Evolutionary conservation across 2,329 filamentous ascomycete species (phyloP), one percentile per base, ranked within the genome.

Genomic region (Sclerotinia trifoliorum): DNA sequence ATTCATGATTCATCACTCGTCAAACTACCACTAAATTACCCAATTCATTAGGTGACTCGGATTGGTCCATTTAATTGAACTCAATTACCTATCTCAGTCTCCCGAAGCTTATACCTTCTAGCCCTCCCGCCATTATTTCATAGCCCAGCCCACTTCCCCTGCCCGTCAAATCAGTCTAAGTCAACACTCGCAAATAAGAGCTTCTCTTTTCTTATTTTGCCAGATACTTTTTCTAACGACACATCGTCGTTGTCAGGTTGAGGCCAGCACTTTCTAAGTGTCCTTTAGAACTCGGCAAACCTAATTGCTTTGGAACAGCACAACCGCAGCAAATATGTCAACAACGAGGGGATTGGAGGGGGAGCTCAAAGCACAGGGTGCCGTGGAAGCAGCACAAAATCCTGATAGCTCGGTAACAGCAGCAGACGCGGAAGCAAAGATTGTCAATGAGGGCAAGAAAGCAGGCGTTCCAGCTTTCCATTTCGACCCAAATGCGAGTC

Each of bases 401-500:
- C 88, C 91, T 48, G 80, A 91, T 74, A 90, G 84, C 77, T 81
- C 80, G 56, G 85, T 93, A 72, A 86, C 87, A 51, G 83, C 92
- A 58, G 86, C 90, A 52, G 88, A 89, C 71, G 91, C 91, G 44
- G 86, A 96, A 80, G 84, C 86, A 73, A 86, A 86, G 74, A 85
- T 97, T 61, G 84, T 96, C 35, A 83, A 91, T 66, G 89, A 96
- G 78, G 92, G 92, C 73, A 87, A 85, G 76, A 90, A 90, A 75
- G 92, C 90, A 17, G 95, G 95, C 54, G 87, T 90, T 32, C 82
- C 89, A 42, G 94, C 93, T 71, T 95, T 91, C 78, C 86, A 89
- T 71, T 99, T 98, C 81, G 86, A 99, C 77, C 93, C 95, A 0
- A 81, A 97, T 82, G 94, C 93, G 54, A 89, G 85, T 55, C 85